A percentile compares a stretch with the other conserved stretches of the same genome.
phyloP scores from a whole-genome alignment of 768 basidiomycete genomes.

The Rhodotorula toruloides region DNA sequence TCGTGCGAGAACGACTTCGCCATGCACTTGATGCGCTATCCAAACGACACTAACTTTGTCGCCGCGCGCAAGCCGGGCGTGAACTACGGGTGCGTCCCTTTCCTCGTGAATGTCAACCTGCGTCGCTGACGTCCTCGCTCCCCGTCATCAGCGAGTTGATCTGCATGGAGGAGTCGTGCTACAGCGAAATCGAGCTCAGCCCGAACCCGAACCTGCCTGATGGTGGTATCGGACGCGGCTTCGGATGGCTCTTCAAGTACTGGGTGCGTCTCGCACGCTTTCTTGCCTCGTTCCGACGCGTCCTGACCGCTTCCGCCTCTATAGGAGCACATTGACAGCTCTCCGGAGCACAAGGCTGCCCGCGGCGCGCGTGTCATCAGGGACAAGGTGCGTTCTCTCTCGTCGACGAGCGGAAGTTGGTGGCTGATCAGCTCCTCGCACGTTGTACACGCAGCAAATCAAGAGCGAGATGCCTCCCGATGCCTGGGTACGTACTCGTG shows the following conservation, averaged over 20 bases:
- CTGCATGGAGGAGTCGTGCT: slow-evolving; percentile 23
- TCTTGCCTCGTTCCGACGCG: not conserved
- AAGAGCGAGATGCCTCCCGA: slow-evolving; percentile 4
- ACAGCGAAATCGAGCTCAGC: not conserved
- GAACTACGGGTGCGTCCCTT: not conserved
- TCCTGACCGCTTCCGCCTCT: not conserved
- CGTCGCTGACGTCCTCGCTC: not conserved
- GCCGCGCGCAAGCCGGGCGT: not conserved
- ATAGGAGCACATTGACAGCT: slow-evolving; percentile 11
- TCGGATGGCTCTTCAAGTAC: slow-evolving; percentile 11
- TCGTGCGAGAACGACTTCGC: not conserved
- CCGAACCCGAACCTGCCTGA: not conserved
- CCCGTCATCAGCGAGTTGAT: not conserved
- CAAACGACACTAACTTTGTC: slow-evolving; percentile 6
- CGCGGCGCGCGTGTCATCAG: slow-evolving; percentile 11
- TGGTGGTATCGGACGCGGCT: slow-evolving; percentile 4
- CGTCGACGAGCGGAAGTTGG: too few species aligned
- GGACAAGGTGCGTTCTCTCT: not conserved
- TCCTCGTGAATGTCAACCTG: not conserved
- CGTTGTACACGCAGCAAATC: not conserved
- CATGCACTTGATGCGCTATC: not conserved
- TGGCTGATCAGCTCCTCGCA: too few species aligned
- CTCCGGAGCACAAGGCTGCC: not conserved
- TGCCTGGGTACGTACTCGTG: not conserved
- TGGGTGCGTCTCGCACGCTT: not conserved